phyloP scores from a whole-genome alignment of 768 basidiomycete species.

The Grammothele lineata region DNA sequence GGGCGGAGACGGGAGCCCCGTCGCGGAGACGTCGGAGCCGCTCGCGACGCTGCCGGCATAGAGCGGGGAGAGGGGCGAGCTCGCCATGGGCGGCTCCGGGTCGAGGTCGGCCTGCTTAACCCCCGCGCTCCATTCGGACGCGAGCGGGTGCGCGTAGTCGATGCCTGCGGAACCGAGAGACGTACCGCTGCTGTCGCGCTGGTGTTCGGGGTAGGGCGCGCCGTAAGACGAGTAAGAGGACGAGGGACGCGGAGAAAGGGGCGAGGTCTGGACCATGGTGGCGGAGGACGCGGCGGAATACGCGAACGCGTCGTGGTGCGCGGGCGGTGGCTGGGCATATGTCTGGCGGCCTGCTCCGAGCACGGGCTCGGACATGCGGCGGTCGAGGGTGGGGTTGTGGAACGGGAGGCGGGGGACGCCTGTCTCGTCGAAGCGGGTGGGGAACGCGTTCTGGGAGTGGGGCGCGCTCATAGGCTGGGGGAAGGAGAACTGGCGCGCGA shows the following conservation, averaged over 20 bases:
- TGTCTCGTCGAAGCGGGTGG: slow-evolving; percentile 4
- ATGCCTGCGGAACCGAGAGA: slow-evolving; percentile 7
- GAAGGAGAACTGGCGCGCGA: slow-evolving; percentile 12
- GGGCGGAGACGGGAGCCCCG: slow-evolving; percentile 12
- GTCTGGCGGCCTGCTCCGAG: slow-evolving; percentile 18
- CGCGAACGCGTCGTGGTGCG: slow-evolving; percentile 9
- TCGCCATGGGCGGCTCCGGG: slow-evolving; percentile 8
- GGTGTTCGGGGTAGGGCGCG: slow-evolving; percentile 7
- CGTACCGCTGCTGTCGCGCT: slow-evolving; percentile 13
- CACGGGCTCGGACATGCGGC: slow-evolving; percentile 68
- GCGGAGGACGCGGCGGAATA: slow-evolving; percentile 6
- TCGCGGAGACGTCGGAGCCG: slow-evolving; percentile 16
- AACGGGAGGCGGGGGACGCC: slow-evolving; percentile 7
- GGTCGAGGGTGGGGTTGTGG: slow-evolving; percentile 39
- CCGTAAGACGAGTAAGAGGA: slow-evolving; percentile 15
- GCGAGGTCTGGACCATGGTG: slow-evolving; percentile 10
- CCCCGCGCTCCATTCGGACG: slow-evolving; percentile 4
- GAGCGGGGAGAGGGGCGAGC: slow-evolving; percentile 17
- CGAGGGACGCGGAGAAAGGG: slow-evolving; percentile 15
- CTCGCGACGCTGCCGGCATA: slow-evolving; percentile 17
- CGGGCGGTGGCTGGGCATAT: slow-evolving; percentile 10
- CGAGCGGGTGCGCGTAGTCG: slow-evolving; percentile 4
- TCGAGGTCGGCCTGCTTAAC: slow-evolving; percentile 17
- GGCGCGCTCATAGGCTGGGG: slow-evolving; percentile 18
- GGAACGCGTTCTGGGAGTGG: slow-evolving; percentile 16